Evolutionary conservation across 2,329 filamentous ascomycete genomes (phyloP).

Genomic region (Curvularia hawaiiensis): DNA sequence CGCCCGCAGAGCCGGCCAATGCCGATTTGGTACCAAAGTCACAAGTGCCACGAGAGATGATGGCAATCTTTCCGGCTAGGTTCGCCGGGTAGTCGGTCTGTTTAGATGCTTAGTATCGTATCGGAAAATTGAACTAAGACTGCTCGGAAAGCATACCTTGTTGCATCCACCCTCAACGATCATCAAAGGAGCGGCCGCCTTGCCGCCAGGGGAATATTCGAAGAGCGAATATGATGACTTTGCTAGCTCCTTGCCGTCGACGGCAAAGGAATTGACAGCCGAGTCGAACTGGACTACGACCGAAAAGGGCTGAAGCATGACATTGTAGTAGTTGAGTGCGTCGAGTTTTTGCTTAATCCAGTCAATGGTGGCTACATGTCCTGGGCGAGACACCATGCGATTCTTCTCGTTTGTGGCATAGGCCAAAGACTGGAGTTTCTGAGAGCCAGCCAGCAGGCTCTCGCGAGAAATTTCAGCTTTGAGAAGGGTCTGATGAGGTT

Average conservation of each 20-base stretch:
- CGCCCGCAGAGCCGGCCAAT: slow-evolving; percentile 70
- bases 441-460: neutral
- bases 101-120: neutral
- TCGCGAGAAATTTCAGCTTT: neutral
- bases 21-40: slow-evolving; percentile 73
- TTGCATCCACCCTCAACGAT: neutral
- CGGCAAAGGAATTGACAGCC: neutral
- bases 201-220: neutral
- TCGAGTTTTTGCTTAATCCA: neutral
- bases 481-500: neutral
- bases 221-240: neutral
- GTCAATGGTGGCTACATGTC: neutral
- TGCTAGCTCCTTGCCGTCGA: neutral
- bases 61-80: slow-evolving; percentile 68
- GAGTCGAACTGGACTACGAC: neutral
- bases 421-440: neutral
- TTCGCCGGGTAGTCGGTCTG: slow-evolving; percentile 63
- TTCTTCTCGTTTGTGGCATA: neutral
- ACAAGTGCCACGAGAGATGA: slow-evolving; percentile 73
- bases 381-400: neutral
- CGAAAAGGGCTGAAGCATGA: neutral
- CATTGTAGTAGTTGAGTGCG: neutral
- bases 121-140: slow-evolving; percentile 7
- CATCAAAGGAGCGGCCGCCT: neutral
- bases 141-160: neutral